Evolutionary conservation across 2,329 filamentous ascomycete genomes (phyloP), one percentile per base, ranked within the genome.

Genomic region (Epichloe bromicola): DNA sequence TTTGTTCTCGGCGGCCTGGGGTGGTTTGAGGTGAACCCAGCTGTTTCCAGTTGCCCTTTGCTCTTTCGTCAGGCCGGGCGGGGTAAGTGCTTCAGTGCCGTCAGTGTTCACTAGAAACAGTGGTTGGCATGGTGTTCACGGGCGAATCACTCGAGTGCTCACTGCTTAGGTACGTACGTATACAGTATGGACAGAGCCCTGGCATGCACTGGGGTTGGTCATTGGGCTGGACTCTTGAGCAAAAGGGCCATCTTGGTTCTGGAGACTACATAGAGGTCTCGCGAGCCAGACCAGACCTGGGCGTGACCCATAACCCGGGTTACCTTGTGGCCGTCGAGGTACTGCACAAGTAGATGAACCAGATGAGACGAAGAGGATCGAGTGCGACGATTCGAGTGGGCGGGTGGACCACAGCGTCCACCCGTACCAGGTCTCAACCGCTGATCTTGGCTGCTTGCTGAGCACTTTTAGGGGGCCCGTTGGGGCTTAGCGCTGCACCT

Each of bases 51-150:
- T 61, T 59, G 53, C 59, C 55, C 56, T 17, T 55, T 59, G 59
- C 60, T 63, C 61, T 65, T 65, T 67, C 64, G 66, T 68, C 66
- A 68, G 66, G 67, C 62, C 65, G 67, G 67, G 68, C 68, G 68
- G 69, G 69, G 69, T 71, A 71, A 65, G 58, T 58, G 55, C 52
- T 70, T 70, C 70, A 64, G 58, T 58, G 56, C 52, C 53, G 57
- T 58, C 49, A 39, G 55, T 46, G 50, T 43, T 51, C 20, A 26
- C 23, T 12, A 39, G 38, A 14, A 17, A 20, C 33, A 17, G 17
- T 34, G 46, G 46, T 48, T 48, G 37, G 46, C 37, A 39, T 20
- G 4, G 46, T 38, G 20, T 30, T 48, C 12, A 30, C n/a, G 11
- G 23, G 33, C 37, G 26, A 20, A 41, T 42, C 46, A 11, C 11